A percentile compares a stretch with the other conserved stretches of the same genome.
phyloP scores from a whole-genome alignment of 129 eudicot species.

The Lonicera japonica region DNA sequence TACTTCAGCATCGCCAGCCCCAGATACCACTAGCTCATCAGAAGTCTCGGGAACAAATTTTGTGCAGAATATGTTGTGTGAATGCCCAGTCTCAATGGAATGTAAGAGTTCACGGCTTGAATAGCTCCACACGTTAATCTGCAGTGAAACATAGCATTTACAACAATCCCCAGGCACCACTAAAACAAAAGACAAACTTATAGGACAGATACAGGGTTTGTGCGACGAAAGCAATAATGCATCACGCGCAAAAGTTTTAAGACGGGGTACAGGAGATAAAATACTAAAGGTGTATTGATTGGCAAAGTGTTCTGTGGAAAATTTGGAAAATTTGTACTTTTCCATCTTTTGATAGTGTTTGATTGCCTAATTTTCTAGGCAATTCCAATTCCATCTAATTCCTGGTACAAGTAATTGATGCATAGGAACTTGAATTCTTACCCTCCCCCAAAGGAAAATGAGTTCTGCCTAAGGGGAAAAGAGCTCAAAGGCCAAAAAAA shows the following conservation, averaged over 20 bases:
- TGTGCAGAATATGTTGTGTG: constrained; percentile 81
- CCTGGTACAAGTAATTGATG: too few relatives aligned
- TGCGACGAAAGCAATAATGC: not conserved
- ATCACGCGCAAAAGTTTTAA: too few relatives aligned
- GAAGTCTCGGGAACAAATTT: constrained; percentile 94
- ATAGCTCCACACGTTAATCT: constrained; percentile 85
- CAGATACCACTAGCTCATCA: constrained; percentile 83
- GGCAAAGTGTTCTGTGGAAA: too few relatives aligned
- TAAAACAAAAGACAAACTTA: not conserved
- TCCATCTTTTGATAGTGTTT: too few relatives aligned
- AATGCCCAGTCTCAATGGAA: constrained; percentile 76
- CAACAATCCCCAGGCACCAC: not conserved
- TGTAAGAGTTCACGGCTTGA: constrained; percentile 66
- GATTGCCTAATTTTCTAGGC: too few relatives aligned
- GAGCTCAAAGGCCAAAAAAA: too few relatives aligned
- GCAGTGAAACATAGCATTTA: constrained; percentile 25
- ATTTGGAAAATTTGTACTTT: too few relatives aligned
- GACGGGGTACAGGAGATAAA: not conserved
- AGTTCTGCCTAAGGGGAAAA: too few relatives aligned
- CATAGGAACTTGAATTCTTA: too few relatives aligned
- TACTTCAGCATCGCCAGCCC: constrained; percentile 97
- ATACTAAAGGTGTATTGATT: too few relatives aligned
- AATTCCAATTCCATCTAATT: too few relatives aligned
- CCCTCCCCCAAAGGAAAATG: too few relatives aligned
- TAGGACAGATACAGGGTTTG: not conserved